Conservation (phyloP, 768 basidiomycete species). For the Phylloporus rhodoxanthus region DNA sequence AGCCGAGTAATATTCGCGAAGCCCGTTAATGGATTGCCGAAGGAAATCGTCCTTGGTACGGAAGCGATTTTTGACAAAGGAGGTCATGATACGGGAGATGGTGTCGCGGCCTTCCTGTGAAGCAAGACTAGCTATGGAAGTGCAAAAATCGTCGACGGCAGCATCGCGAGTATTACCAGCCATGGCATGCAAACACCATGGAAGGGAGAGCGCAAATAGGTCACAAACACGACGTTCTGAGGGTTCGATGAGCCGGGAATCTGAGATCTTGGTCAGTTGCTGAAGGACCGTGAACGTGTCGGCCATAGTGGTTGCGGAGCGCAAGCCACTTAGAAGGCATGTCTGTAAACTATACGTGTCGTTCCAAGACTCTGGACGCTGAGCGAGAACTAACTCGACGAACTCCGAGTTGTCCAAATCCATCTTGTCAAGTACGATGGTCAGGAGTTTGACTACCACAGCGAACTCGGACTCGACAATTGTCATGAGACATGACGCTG, state of each 20-base stretch:
- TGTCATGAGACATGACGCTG: slow-evolving; percentile 74
- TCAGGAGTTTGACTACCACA: slow-evolving; percentile 60
- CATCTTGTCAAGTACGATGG: slow-evolving; percentile 57
- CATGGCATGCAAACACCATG: slow-evolving; percentile 85
- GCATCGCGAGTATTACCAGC: slow-evolving; percentile 53
- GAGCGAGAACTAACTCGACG: slow-evolving; percentile 61
- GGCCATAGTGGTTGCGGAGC: slow-evolving; percentile 66
- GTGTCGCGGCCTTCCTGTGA: slow-evolving; percentile 66
- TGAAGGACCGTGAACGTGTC: slow-evolving; percentile 66
- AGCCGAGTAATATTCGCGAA: slow-evolving; percentile 78
- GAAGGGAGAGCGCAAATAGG: slow-evolving; percentile 74
- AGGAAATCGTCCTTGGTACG: slow-evolving; percentile 91
- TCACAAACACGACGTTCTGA: slow-evolving; percentile 71
- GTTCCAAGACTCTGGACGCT: slow-evolving; percentile 68
- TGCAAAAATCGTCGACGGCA: slow-evolving; percentile 62
- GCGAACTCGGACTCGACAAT: slow-evolving; percentile 76
- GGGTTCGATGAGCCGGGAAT: slow-evolving; percentile 63
- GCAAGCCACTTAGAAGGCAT: slow-evolving; percentile 66
- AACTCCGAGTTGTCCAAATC: slow-evolving; percentile 67
- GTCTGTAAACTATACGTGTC: slow-evolving; percentile 61
- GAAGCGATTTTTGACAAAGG: slow-evolving; percentile 83
- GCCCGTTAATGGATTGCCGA: slow-evolving; percentile 76
- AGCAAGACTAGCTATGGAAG: slow-evolving; percentile 67
- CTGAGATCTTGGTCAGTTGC: slow-evolving; percentile 52
- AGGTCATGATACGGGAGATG: slow-evolving; percentile 83